Percentiles rank a stretch among this genome's conserved stretches.
phyloP scores from a whole-genome alignment of 352 stramenopile species.

The Elongisporangium prolatum region DNA sequence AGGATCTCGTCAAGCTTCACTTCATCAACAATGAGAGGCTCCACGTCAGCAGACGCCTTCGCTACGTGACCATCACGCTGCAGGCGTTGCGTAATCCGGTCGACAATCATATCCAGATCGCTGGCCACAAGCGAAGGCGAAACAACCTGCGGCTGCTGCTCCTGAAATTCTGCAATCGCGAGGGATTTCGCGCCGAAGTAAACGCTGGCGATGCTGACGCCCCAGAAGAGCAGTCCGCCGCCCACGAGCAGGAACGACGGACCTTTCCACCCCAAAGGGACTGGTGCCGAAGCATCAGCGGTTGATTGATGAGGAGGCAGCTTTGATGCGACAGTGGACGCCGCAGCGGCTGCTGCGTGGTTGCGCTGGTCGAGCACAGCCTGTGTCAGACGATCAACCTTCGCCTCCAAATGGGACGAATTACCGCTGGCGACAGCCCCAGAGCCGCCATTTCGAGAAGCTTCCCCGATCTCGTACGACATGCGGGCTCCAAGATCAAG shows the following conservation, averaged over 20 bases:
- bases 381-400: neutral
- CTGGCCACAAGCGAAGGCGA: constrained; percentile 7
- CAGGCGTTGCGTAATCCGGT: constrained; percentile 15
- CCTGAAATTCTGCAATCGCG: constrained; percentile 12
- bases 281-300: neutral
- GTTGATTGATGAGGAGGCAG: neutral
- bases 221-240: constrained; percentile 9
- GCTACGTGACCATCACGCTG: neutral
- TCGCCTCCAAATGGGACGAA: constrained; percentile 2
- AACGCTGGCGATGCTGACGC: constrained; percentile 12
- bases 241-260: constrained; percentile 6
- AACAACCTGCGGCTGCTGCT: constrained; percentile 2
- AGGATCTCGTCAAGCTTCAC: neutral
- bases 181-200: constrained; percentile 16
- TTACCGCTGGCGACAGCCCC: constrained; percentile 1
- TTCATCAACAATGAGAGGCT: neutral
- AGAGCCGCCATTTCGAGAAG: neutral
- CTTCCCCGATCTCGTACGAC: constrained; percentile 9
- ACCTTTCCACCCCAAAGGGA: neutral
- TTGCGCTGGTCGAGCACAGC: neutral
- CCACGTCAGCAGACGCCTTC: neutral
- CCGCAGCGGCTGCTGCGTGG: neutral
- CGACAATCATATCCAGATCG: constrained; percentile 15
- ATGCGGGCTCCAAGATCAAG: constrained; percentile 13
- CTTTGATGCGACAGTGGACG: neutral